Evolutionary conservation across 1,139 yeast species (phyloP).

Genomic region (Candida labiduridarum): DNA sequence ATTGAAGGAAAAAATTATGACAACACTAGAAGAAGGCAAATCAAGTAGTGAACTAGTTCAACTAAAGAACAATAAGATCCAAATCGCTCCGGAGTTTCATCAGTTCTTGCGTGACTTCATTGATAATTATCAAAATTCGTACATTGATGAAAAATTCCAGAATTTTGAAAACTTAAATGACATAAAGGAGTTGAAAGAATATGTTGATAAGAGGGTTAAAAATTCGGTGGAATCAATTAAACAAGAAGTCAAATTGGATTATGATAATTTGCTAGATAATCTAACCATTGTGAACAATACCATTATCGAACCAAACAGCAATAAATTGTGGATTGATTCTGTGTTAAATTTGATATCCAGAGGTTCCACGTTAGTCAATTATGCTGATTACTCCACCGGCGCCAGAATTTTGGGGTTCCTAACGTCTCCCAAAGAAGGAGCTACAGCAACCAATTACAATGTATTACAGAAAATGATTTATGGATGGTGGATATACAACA

Average conservation of each 20-base stretch:
- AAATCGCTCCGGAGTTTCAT: constrained; percentile 44
- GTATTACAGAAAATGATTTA: constrained; percentile 31
- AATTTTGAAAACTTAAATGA: constrained; percentile 7
- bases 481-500: constrained; percentile 46
- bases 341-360: constrained; percentile 37
- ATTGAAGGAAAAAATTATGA: neutral
- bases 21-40: neutral
- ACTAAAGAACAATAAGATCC: constrained; percentile 36
- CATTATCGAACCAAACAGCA: constrained; percentile 3
- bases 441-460: constrained; percentile 9
- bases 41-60: constrained; percentile 16
- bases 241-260: constrained; percentile 14
- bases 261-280: constrained; percentile 33
- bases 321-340: constrained; percentile 20
- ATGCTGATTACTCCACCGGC: constrained; percentile 45
- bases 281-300: constrained; percentile 15
- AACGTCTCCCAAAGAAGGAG: constrained; percentile 24
- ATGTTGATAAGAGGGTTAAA: constrained; percentile 7
- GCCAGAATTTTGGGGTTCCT: constrained; percentile 46
- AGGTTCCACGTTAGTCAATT: constrained; percentile 39
- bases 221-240: constrained; percentile 7
- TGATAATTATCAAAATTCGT: constrained; percentile 25
- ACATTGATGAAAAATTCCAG: constrained; percentile 13
- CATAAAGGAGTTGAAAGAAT: constrained; percentile 9
- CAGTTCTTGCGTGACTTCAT: constrained; percentile 38